phyloP scores from a whole-genome alignment of 2,329 filamentous ascomycete genomes.

The Neopestalotiopsis rosae region DNA sequence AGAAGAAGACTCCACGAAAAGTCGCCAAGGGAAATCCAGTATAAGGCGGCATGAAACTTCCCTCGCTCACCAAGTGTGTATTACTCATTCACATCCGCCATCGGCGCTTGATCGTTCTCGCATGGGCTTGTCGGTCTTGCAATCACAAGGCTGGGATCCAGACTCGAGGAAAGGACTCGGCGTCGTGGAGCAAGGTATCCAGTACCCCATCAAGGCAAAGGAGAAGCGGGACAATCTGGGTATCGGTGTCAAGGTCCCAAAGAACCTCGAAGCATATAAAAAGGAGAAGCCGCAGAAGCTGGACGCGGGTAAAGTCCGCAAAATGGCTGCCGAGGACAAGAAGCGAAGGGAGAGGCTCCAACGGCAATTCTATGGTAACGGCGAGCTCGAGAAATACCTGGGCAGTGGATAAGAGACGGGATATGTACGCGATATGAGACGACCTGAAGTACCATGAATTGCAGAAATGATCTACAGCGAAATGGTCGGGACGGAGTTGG shows the following conservation, averaged over 20 bases:
- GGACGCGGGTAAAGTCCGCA: constrained; percentile 74
- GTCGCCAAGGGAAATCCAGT: constrained; percentile 20
- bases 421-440: background rate
- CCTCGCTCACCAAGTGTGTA: constrained; percentile 73
- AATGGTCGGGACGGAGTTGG: background rate
- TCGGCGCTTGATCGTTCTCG: constrained; percentile 73
- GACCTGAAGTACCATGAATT: background rate
- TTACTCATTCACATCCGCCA: constrained; percentile 73
- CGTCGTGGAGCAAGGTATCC: constrained; percentile 71
- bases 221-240: constrained; percentile 79
- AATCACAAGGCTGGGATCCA: constrained; percentile 75
- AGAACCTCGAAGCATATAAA: constrained; percentile 43
- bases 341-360: constrained; percentile 68
- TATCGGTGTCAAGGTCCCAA: constrained; percentile 61
- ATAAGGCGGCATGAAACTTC: constrained; percentile 58
- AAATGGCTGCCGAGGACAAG: constrained; percentile 65
- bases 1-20: constrained; percentile 19
- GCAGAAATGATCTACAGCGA: background rate
- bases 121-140: constrained; percentile 71
- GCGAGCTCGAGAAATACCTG: constrained; percentile 79
- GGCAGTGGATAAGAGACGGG: constrained; percentile 39
- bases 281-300: constrained; percentile 54
- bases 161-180: constrained; percentile 77
- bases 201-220: constrained; percentile 74
- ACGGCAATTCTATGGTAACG: constrained; percentile 73